Evolutionary conservation across 352 stramenopile genomes (phyloP), one percentile per base, ranked within the genome.

Genomic region (Globisporangium echinulatum): DNA sequence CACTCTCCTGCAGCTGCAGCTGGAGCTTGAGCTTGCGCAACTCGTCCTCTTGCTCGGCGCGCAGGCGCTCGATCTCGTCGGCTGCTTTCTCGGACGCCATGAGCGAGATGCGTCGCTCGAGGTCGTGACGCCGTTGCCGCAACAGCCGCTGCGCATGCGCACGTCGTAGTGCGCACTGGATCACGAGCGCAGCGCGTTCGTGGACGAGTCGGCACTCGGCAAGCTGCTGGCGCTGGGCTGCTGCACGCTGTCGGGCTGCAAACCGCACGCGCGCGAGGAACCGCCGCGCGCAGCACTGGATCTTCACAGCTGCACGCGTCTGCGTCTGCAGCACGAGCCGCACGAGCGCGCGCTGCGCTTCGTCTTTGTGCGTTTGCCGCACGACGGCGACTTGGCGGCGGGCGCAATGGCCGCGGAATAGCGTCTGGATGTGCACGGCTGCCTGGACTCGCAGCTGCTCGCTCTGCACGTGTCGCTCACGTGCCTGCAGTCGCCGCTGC

Each of bases 61-160:
- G 80, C 9, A 92, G 64, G 15, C 74, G 71, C 56, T 89, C 84
- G 54, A 94, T 94, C 68, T 92, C 84, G 43, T 92, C 78, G 40
- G 82, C 69, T 5, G 84, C 84, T 54, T 92, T 91, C 58, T 91
- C 84, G 1, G 77, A 88, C 4, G 80, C 80, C 79, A 94, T 90
- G 60, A 89, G 71, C 8, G 84, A 90, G 49, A 94, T 85, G 7
- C 84, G 67, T 47, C 82, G 78, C 65, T 94, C 82, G 51, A 94
- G 81, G n/a, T 90, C 80, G 9, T 64, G 68, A 13, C 84, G 77
- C n/a, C 70, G 71, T 25, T 69, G 71, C 13, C 72, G 47, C 44
- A 92, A 49, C 50, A 75, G 14, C 0, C 68, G 68, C 14, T 72
- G 59, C 7, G 82, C 84, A 8, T 73, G 64, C 15, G 65, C 65